Evolutionary conservation across 2,329 filamentous ascomycete genomes (phyloP), one percentile per base, ranked within the genome.

Genomic region (Paraphoma sp.): DNA sequence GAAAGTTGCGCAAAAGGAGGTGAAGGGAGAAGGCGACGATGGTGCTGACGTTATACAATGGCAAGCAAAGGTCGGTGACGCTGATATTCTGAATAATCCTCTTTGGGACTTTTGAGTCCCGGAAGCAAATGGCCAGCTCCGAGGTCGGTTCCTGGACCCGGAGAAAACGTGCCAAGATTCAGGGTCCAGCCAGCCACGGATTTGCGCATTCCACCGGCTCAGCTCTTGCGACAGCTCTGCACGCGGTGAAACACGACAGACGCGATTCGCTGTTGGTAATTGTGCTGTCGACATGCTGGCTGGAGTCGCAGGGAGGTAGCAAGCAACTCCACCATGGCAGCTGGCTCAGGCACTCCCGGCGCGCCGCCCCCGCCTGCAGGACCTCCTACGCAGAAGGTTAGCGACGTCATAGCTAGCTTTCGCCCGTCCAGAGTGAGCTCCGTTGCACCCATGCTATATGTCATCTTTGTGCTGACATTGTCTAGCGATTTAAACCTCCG

Each of bases 351-450:
- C 29, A 72, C 73, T 17, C 71, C 74, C n/a, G 68, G 64, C 49
- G 64, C 70, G 36, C 70, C 72, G 52, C 69, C 68, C 30, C 70
- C 72, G 51, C 70, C 73, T 28, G 64, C 68, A 62, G 73, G 67
- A 16, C 69, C 76, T 42, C 75, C 76, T 11, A 75, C 77, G 28
- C 76, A 79, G 61, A 90, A 90, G 72, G 84, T 97, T 52, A 84
- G 86, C 69, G 92, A 97, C 69, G 84, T 95, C 64, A 89, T 97
- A 65, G 83, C 86, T 38, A 87, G 84, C 52, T 96, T 92, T 74
- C 85, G 91, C 48, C 92, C 94, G 7, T 89, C 89, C 45, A 93
- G 92, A 83, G 91, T 94, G 79, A 65, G 78, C 28, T 23, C 18
- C 4, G 30, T 16, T 11, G 33, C 14, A 1, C 45, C 4, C 44